Evolutionary conservation across 306 rosid genomes (phyloP).

Genomic region (Adenanthera pavonina): DNA sequence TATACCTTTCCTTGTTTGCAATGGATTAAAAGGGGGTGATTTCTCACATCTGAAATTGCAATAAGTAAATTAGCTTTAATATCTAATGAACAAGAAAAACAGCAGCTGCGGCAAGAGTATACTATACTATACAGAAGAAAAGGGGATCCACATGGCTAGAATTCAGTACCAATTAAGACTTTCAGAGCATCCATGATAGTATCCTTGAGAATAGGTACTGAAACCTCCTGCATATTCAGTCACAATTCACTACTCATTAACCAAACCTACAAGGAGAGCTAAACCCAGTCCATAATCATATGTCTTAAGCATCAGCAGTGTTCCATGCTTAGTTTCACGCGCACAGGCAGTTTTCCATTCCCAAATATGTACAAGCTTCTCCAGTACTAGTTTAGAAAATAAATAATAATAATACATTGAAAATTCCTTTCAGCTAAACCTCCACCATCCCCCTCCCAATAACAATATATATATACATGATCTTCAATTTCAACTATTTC

Average conservation of each 20-base stretch:
- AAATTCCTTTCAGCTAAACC: background rate
- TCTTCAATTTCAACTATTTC: background rate
- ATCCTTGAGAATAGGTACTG: conserved; percentile 50
- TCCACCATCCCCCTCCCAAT: too few species aligned
- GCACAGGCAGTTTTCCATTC: background rate
- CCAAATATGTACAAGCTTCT: background rate
- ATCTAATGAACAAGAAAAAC: conserved; percentile 26
- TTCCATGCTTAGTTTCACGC: background rate
- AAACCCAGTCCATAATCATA: conserved; percentile 24
- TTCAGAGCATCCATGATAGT: conserved; percentile 65
- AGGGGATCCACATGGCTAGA: background rate
- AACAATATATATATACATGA: background rate
- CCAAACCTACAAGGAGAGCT: conserved; percentile 6
- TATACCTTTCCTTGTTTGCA: conserved; percentile 60
- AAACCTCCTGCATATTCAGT: conserved; percentile 54
- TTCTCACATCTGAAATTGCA: conserved; percentile 54
- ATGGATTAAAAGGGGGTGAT: conserved; percentile 56
- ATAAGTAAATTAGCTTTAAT: background rate
- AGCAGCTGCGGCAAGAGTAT: background rate
- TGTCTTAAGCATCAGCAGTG: background rate
- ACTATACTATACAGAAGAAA: background rate
- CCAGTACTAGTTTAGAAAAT: background rate
- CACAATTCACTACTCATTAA: conserved; percentile 6
- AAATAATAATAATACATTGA: background rate
- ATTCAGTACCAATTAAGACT: conserved; percentile 58